A percentile compares a stretch with the other conserved stretches of the same genome.
Conservation (phyloP, 768 basidiomycete genomes). For the Leucocoprinus sp. region DNA sequence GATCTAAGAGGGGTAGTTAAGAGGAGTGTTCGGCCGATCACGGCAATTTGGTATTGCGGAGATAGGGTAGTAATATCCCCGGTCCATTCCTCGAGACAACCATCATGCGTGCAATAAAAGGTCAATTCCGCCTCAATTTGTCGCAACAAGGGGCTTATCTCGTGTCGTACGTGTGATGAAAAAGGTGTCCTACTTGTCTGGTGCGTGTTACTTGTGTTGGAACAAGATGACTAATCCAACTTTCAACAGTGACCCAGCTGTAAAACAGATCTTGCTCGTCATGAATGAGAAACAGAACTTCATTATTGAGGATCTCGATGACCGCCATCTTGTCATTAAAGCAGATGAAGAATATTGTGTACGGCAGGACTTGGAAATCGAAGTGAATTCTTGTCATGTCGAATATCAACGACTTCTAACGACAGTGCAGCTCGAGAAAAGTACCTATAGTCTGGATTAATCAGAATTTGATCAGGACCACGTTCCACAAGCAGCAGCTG, state of each 20-base stretch:
- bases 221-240: constrained; percentile 3
- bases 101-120: constrained; percentile 59
- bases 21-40: constrained; percentile 13
- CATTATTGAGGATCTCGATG: constrained; percentile 83
- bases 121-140: constrained; percentile 22
- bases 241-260: constrained; percentile 65
- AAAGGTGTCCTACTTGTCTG: constrained; percentile 62
- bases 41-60: neutral
- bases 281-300: constrained; percentile 79
- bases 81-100: constrained; percentile 4
- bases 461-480: neutral
- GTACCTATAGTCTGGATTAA: constrained; percentile 66
- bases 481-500: no score
- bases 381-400: constrained; percentile 57
- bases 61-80: neutral
- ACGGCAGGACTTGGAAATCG: constrained; percentile 60
- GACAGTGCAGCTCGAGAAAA: constrained; percentile 49
- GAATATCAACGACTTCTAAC: neutral
- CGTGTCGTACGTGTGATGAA: neutral
- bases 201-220: constrained; percentile 27
- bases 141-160: neutral
- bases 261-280: constrained; percentile 77
- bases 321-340: constrained; percentile 75
- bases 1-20: neutral
- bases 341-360: constrained; percentile 75